phyloP scores from a whole-genome alignment of 495 filamentous ascomycete genomes.

The Physcia stellaris region DNA sequence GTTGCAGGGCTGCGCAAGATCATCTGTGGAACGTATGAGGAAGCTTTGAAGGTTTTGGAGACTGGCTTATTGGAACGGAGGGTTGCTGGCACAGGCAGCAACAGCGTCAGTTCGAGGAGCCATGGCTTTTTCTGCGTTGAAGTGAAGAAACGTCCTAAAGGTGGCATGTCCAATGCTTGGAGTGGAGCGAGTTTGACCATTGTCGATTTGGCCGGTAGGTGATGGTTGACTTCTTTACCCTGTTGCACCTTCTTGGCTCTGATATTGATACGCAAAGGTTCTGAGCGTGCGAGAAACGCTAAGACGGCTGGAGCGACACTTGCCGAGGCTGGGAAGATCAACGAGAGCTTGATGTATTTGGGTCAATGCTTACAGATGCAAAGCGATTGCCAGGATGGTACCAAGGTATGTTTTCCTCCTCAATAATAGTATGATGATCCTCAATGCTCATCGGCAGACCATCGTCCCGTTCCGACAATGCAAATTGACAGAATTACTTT shows the following conservation, averaged over 20 bases:
- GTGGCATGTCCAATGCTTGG: slow-evolving; percentile 50
- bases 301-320: slow-evolving; percentile 88
- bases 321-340: slow-evolving; percentile 93
- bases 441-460: slow-evolving; percentile 36
- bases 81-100: slow-evolving; percentile 81
- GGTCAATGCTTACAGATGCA: slow-evolving; percentile 97
- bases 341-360: slow-evolving; percentile 94
- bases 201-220: slow-evolving; percentile 76
- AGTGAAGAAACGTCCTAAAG: slow-evolving; percentile 64
- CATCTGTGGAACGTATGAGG: slow-evolving; percentile 68
- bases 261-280: slow-evolving; percentile 33
- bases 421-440: slow-evolving; percentile 3
- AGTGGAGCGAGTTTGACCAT: slow-evolving; percentile 70
- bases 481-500: slow-evolving; percentile 91
- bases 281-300: slow-evolving; percentile 81
- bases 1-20: slow-evolving; percentile 87
- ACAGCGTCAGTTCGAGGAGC: slow-evolving; percentile 75
- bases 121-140: slow-evolving; percentile 97
- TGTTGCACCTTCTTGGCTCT: not conserved
- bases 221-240: not conserved
- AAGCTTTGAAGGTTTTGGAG: slow-evolving; percentile 84
- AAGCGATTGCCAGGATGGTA: slow-evolving; percentile 56
- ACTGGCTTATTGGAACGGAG: slow-evolving; percentile 76
- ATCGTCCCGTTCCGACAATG: slow-evolving; percentile 89
- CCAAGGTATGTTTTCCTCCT: slow-evolving; percentile 43